Base-by-base conservation (phyloP, 768 basidiomycete genomes). In the Amanita pseudoporphyria region DNA sequence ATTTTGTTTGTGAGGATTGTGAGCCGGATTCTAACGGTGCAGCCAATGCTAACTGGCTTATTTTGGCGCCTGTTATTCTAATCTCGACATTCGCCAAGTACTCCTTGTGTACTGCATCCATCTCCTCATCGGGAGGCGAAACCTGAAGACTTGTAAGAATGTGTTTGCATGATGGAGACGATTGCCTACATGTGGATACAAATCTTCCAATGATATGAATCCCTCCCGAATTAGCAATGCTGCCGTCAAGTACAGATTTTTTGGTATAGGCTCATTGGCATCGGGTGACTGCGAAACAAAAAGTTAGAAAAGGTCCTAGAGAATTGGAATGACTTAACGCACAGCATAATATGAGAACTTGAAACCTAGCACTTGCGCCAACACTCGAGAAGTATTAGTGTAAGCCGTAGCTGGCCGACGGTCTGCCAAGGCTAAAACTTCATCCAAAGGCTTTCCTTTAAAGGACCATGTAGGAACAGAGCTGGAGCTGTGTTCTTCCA, bases 341-440 rank as follows among this genome's bases (percentile, higher is more conserved):
- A 92, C 94, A 69, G 94, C 85, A 64, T 95, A 94, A 62, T 84
- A 82, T 7, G 78, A 75, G 58, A 96, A 95, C 65, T 99, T 99
- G 76, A 98, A 98, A n/a, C 96, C 96, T 18, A 99, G 70, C 6
- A 98, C 87, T 67, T 99, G 93, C 12, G 90, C 84, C 49, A 89
- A 67, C 18, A 89, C 84, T 45, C 78, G 74, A 21, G 82, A 71
- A 45, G 57, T 53, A 40, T 46, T 47, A 21, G 57, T 51, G 47
- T 55, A 39, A 6, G 49, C 41, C 36, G 43, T 53, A 14, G 65
- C 57, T 39, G 60, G 60, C 5, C 28, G 37, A 31, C 57, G 59
- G 57, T 87, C 81, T 0, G 78, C 79, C 37, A 79, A 62, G 22
- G 61, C 55, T 45, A 92, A 62, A 14, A 89, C 69, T 53, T 88